Evolutionary conservation across 768 basidiomycete species (phyloP), one percentile per base, ranked within the genome.

Genomic region (Lactarius sp.): DNA sequence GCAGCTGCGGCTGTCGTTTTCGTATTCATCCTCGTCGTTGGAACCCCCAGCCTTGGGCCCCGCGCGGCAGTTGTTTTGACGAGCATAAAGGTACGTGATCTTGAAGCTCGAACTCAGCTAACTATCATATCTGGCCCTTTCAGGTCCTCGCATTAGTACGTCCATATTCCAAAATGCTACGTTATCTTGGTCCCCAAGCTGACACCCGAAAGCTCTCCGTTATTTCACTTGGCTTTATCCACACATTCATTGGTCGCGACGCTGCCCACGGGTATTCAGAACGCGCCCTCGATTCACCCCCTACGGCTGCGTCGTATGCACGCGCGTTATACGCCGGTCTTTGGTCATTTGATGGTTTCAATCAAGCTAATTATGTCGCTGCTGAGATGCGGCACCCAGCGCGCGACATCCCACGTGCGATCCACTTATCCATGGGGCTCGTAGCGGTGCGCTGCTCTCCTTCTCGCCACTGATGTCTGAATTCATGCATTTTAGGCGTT

Each of bases 401-500:
- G 10, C 60, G 60, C 16, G 60, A 54, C 60, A 46, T 61, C 31
- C 60, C 60, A 47, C 60, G 60, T 33, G 52, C 60, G 44, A 61
- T 54, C 36, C 53, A 61, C 46, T 18, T 13, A 10, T 60, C 59
- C 2, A 60, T 60, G 59, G 59, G 42, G 5, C 59, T 61, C 52
- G 52, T 61, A n/a, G 27, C 60, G 2, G 60, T 60, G 33, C n/a
- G 44, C 54, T 33, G 27, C 13, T 16, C n/a, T 22, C 46, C 9
- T 14, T 31, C 5, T 4, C 7, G 8, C 34, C 42, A 18, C 18
- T 44, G 20, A 7, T 20, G 16, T 34, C 27, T 42, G 8, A 10
- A 34, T 6, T 37, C 18, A 52, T 33, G 20, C 34, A 46, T 22
- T 20, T 8, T 39, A 60, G 60, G 41, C 54, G 41, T 36, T 60